Percentiles rank a stretch among this genome's conserved stretches.
These are phyloP conservation scores for Chlorella sp. DNA, from an alignment of 139 green algal species.

Conservation along the genomic window DNA sequence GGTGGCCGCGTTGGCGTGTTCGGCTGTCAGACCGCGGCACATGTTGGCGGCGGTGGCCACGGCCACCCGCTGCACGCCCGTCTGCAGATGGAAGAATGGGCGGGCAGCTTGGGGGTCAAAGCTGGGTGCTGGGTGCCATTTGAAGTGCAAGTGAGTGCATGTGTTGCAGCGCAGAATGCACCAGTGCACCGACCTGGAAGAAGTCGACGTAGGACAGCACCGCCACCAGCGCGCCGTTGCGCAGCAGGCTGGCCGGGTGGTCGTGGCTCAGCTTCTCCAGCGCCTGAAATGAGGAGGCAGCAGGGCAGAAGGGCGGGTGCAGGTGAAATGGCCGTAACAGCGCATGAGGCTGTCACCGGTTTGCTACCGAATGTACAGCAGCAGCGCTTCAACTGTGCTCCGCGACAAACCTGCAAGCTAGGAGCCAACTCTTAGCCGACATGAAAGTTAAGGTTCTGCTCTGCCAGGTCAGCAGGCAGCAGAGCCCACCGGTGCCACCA, in stretches of 20 bases:
- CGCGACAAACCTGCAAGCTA: too few relatives aligned
- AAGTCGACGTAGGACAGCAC: slow-evolving; percentile 97
- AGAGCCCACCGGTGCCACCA: neutral
- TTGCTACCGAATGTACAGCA: too few relatives aligned
- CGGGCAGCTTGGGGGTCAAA: neutral
- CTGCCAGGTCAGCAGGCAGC: neutral
- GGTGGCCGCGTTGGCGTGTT: slow-evolving; percentile 62
- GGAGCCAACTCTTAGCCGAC: too few relatives aligned
- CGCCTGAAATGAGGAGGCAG: slow-evolving; percentile 60
- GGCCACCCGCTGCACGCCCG: slow-evolving; percentile 91
- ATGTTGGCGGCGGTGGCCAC: slow-evolving; percentile 92
- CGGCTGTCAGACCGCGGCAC: slow-evolving; percentile 69
- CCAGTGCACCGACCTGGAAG: slow-evolving; percentile 64
- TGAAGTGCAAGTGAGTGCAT: too few relatives aligned
- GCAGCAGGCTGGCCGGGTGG: slow-evolving; percentile 76
- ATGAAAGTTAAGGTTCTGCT: neutral
- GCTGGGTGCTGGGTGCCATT: neutral
- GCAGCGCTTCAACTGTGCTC: too few relatives aligned
- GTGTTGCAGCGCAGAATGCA: neutral
- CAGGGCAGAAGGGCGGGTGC: too few relatives aligned
- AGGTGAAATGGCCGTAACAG: too few relatives aligned
- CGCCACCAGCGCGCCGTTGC: slow-evolving; percentile 83
- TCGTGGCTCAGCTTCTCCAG: slow-evolving; percentile 96
- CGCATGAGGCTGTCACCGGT: too few relatives aligned
- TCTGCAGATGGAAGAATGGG: slow-evolving; percentile 30